Evolutionary conservation across 371 early-diverging fungal species (phyloP).

Genomic region (Cokeromyces recurvatus): DNA sequence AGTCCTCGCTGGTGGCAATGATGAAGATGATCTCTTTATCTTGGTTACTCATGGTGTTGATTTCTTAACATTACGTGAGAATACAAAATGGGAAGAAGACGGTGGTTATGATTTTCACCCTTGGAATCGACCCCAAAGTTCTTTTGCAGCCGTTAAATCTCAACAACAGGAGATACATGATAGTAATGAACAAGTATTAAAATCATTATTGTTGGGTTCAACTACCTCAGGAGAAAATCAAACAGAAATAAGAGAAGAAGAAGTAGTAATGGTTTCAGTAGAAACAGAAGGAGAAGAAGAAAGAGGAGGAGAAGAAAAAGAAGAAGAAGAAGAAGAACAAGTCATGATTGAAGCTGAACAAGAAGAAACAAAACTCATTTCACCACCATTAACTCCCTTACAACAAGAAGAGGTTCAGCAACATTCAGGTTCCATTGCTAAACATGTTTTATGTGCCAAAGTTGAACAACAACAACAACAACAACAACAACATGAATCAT

Average conservation of each 20-base stretch:
- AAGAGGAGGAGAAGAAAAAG: background rate
- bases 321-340: constrained; percentile 5
- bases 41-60: constrained; percentile 44
- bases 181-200: background rate
- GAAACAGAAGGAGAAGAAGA: constrained; percentile 2
- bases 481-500: constrained; percentile 16
- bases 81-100: constrained; percentile 46
- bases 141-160: constrained; percentile 32
- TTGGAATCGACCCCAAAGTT: constrained; percentile 43
- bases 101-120: constrained; percentile 49
- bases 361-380: constrained; percentile 9
- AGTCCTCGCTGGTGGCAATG: no score
- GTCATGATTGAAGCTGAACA: no score
- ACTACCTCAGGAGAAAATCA: background rate
- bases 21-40: constrained; percentile 25
- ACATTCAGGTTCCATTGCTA: constrained; percentile 12
- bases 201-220: background rate
- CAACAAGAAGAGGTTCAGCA: constrained; percentile 8
- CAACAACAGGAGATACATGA: constrained; percentile 6
- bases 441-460: constrained; percentile 18
- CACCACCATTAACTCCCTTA: constrained; percentile 17
- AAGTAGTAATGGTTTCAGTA: background rate
- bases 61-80: constrained; percentile 33
- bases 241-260: background rate
- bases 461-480: constrained; percentile 6